phyloP scores from a whole-genome alignment of 192 early-diverging fungal genomes.

The Coemansia sp. region DNA sequence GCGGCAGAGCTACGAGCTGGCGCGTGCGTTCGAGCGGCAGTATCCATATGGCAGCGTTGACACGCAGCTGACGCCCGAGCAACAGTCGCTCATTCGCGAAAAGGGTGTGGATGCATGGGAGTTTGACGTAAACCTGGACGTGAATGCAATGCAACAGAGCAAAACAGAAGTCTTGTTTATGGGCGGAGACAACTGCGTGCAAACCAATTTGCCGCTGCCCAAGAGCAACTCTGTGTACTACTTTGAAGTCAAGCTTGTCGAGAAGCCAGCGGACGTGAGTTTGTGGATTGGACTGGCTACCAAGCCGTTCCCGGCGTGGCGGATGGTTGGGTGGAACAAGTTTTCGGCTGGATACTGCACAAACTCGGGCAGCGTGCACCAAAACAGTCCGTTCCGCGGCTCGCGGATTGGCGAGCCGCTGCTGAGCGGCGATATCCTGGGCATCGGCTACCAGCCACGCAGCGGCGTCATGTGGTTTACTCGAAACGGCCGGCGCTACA shows the following conservation, averaged over 20 bases:
- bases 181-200: conserved; percentile 69
- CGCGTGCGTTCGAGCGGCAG: conserved; percentile 65
- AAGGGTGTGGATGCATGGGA: conserved; percentile 83
- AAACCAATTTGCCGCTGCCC: conserved; percentile 78
- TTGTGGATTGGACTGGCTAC: conserved; percentile 73
- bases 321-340: conserved; percentile 76
- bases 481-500: conserved; percentile 69
- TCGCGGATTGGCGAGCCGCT: conserved; percentile 63
- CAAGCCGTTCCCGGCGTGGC: conserved; percentile 72
- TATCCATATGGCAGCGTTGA: conserved; percentile 73
- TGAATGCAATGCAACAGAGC: conserved; percentile 63
- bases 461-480: conserved; percentile 76
- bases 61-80: conserved; percentile 73
- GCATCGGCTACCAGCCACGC: conserved; percentile 74
- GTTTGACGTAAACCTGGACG: conserved; percentile 69
- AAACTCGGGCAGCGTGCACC: conserved; percentile 65
- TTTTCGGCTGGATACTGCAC: conserved; percentile 72
- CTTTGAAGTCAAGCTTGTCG: conserved; percentile 79
- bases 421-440: conserved; percentile 74
- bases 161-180: conserved; percentile 76
- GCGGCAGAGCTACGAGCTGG: conserved; percentile 57
- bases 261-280: conserved; percentile 66
- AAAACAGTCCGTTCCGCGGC: conserved; percentile 67
- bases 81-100: conserved; percentile 74
- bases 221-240: conserved; percentile 80